Percentiles rank a stretch among this genome's conserved stretches.
Evolutionary conservation across 2,329 filamentous ascomycete species (phyloP).

Genomic region (Arachnopeziza araneosa): DNA sequence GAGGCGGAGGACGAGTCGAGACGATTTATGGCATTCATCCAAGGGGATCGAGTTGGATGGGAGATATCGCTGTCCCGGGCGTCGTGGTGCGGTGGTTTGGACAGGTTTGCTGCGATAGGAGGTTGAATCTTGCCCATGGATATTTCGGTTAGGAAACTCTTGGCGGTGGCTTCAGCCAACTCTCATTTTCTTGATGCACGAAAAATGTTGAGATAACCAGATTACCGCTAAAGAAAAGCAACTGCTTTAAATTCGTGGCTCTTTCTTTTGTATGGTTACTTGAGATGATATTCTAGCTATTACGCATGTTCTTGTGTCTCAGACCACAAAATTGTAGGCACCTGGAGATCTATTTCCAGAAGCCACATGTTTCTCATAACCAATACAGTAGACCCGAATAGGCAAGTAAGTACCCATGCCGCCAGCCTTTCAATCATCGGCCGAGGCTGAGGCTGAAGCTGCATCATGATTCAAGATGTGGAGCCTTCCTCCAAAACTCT

Average conservation of each 20-base stretch:
- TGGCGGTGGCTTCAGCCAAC: constrained; percentile 2
- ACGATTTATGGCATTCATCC: constrained; percentile 19
- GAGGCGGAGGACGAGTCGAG: constrained; percentile 16
- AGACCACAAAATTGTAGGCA: not conserved
- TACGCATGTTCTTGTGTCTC: not conserved
- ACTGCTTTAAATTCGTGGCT: too few relatives aligned
- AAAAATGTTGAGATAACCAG: not conserved
- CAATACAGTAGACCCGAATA: not conserved
- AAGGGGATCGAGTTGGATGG: constrained; percentile 7
- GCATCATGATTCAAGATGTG: not conserved
- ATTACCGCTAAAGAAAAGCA: too few relatives aligned
- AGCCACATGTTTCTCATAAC: not conserved
- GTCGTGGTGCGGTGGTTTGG: not conserved
- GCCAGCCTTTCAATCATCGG: not conserved
- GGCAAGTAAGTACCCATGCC: not conserved
- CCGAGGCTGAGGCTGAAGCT: not conserved
- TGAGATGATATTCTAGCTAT: too few relatives aligned
- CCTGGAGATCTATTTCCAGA: not conserved
- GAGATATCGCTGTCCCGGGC: constrained; percentile 7
- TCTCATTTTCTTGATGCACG: not conserved
- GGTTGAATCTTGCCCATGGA: constrained; percentile 1
- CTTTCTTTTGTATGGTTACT: too few relatives aligned
- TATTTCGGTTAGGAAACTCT: constrained; percentile 13
- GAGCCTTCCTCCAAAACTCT: not conserved
- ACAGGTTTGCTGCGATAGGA: constrained; percentile 1